A percentile compares a stretch with the other conserved stretches of the same genome.
phyloP scores from a whole-genome alignment of 2,329 filamentous ascomycete genomes.

The Metarhizium humberi region DNA sequence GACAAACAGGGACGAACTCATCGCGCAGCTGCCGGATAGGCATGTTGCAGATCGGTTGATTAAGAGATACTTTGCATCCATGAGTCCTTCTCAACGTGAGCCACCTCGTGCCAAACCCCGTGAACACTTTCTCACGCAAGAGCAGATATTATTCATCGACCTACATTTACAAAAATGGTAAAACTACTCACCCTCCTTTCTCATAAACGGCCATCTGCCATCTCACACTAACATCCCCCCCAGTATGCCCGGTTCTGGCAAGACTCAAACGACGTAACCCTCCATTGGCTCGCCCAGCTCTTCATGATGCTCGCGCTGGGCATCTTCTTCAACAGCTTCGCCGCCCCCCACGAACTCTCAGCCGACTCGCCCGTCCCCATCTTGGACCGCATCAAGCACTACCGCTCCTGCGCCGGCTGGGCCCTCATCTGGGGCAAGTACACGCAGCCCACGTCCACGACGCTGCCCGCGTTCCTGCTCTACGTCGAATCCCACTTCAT shows the following conservation, averaged over 20 bases:
- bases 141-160: slow-evolving; percentile 42
- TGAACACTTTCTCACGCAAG: neutral
- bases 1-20: slow-evolving; percentile 33
- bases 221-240: neutral
- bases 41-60: slow-evolving; percentile 39
- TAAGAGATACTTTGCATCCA: slow-evolving; percentile 43
- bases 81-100: slow-evolving; percentile 42
- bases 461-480: slow-evolving; percentile 40
- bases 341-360: slow-evolving; percentile 33
- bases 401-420: slow-evolving; percentile 40
- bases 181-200: slow-evolving; percentile 6
- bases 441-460: slow-evolving; percentile 36
- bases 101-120: neutral
- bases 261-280: slow-evolving; percentile 26
- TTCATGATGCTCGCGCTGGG: slow-evolving; percentile 37
- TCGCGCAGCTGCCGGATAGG: slow-evolving; percentile 37
- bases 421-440: slow-evolving; percentile 42
- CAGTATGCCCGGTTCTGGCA: slow-evolving; percentile 42
- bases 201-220: neutral
- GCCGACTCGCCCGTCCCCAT: slow-evolving; percentile 28
- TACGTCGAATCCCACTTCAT: slow-evolving; percentile 46
- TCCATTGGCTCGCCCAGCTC: slow-evolving; percentile 42
- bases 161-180: slow-evolving; percentile 38
- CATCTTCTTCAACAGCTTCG: slow-evolving; percentile 34
- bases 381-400: slow-evolving; percentile 36